These are phyloP conservation scores for Saxophila tyrrhenica DNA, from an alignment of 495 filamentous ascomycete species.

Conservation along the genomic window DNA sequence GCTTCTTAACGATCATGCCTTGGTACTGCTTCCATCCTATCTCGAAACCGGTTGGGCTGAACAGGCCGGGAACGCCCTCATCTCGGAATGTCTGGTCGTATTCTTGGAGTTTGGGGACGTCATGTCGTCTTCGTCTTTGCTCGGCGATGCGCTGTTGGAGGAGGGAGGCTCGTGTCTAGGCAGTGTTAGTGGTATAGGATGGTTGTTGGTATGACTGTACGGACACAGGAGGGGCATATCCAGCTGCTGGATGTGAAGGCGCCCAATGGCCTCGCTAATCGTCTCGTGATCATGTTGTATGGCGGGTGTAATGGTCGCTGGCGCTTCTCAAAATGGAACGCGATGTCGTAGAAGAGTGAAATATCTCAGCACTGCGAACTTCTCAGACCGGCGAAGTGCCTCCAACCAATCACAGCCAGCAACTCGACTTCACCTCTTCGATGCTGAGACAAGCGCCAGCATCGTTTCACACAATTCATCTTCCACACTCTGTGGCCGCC, in stretches of 20 bases:
- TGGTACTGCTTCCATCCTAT: slow-evolving; percentile 81
- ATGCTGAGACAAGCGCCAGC: background rate
- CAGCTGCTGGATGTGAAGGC: slow-evolving; percentile 7
- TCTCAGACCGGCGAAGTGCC: background rate
- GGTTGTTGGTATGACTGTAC: background rate
- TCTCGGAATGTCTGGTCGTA: slow-evolving; percentile 40
- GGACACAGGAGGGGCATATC: slow-evolving; percentile 18
- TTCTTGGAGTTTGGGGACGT: slow-evolving; percentile 33
- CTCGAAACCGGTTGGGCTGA: slow-evolving; percentile 54
- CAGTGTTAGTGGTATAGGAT: background rate
- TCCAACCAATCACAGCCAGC: no score
- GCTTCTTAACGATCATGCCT: slow-evolving; percentile 52
- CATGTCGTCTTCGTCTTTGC: slow-evolving; percentile 6
- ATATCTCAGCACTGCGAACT: background rate
- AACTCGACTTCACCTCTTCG: background rate
- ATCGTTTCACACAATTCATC: background rate
- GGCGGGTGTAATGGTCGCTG: background rate
- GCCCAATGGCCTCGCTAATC: slow-evolving; percentile 12
- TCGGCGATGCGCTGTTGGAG: slow-evolving; percentile 1
- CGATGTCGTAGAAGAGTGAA: background rate
- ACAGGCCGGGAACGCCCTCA: slow-evolving; percentile 55
- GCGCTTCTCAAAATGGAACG: background rate
- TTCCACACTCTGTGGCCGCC: background rate
- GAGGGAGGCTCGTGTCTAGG: slow-evolving; percentile 10
- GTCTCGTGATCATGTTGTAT: slow-evolving; percentile 19